These are phyloP conservation scores for Venturia effusa DNA, from an alignment of 2,329 filamentous ascomycete species.

Conservation along the genomic window DNA sequence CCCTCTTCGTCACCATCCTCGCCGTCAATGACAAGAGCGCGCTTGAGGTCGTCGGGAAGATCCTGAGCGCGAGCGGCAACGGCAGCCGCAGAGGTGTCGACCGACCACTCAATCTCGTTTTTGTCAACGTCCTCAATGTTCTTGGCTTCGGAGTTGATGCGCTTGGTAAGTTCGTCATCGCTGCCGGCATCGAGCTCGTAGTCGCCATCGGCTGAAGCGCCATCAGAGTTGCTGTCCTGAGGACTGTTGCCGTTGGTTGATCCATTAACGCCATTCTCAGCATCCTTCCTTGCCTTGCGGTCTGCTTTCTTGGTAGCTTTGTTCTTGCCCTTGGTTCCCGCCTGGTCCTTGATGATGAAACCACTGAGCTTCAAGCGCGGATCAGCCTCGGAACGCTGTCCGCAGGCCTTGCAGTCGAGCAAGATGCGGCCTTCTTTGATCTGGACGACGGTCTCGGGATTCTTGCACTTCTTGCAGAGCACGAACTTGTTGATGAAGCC, in stretches of 20 bases:
- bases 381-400: conserved; percentile 84
- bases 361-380: conserved; percentile 89
- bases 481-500: conserved; percentile 98
- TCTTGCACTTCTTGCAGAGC: conserved; percentile 99
- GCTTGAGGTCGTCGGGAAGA: conserved; percentile 90
- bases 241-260: conserved; percentile 48
- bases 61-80: conserved; percentile 89
- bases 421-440: conserved; percentile 90
- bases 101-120: conserved; percentile 87
- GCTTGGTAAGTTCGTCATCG: conserved; percentile 83
- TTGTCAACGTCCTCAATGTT: conserved; percentile 59
- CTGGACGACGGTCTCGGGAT: conserved; percentile 91
- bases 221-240: conserved; percentile 55
- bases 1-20: conserved; percentile 73
- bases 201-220: conserved; percentile 53
- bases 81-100: conserved; percentile 92
- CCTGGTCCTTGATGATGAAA: conserved; percentile 94
- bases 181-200: conserved; percentile 61
- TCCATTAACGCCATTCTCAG: conserved; percentile 43
- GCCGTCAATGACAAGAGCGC: conserved; percentile 67
- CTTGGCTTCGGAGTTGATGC: conserved; percentile 55
- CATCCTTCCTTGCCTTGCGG: conserved; percentile 75
- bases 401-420: conserved; percentile 97
- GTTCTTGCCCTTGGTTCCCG: conserved; percentile 89
- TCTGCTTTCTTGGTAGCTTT: conserved; percentile 85